A percentile compares a stretch with the other conserved stretches of the same genome.
Evolutionary conservation across 352 stramenopile genomes (phyloP).

Genomic region (Phytopythium oedochilum): DNA sequence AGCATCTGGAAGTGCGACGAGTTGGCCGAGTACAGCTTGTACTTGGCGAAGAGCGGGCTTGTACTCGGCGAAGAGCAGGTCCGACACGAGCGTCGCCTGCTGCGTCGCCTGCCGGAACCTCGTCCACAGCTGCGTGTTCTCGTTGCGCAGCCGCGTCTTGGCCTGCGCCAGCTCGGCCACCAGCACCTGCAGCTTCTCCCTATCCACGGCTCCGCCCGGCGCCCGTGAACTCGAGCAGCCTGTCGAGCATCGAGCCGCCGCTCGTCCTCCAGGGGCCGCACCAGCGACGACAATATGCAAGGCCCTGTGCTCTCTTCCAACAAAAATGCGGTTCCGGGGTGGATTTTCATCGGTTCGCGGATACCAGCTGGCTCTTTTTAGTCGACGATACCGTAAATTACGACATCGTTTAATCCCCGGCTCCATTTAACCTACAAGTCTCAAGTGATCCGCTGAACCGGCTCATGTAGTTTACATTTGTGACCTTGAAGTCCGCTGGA

Average conservation of each 20-base stretch:
- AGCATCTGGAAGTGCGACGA: conserved; percentile 28
- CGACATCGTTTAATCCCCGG: background rate
- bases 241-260: too few species aligned
- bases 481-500: background rate
- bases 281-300: too few species aligned
- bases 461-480: background rate
- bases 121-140: conserved; percentile 23
- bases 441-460: background rate
- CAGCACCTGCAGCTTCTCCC: background rate
- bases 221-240: too few species aligned
- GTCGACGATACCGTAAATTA: background rate
- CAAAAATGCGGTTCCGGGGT: too few species aligned
- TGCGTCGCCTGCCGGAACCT: conserved; percentile 14
- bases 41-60: too few species aligned
- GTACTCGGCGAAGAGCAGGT: conserved; percentile 25
- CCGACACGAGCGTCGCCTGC: conserved; percentile 9
- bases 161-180: background rate
- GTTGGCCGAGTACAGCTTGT: conserved; percentile 22
- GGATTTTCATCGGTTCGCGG: conserved; percentile 3
- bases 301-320: too few species aligned
- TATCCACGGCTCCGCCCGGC: too few species aligned
- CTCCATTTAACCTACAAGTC: background rate
- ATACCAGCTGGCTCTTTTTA: background rate
- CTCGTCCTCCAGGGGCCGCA: too few species aligned
- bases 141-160: conserved; percentile 11